Conservation (phyloP, 179 eudicot genomes). For the Drosera spatulata region DNA sequence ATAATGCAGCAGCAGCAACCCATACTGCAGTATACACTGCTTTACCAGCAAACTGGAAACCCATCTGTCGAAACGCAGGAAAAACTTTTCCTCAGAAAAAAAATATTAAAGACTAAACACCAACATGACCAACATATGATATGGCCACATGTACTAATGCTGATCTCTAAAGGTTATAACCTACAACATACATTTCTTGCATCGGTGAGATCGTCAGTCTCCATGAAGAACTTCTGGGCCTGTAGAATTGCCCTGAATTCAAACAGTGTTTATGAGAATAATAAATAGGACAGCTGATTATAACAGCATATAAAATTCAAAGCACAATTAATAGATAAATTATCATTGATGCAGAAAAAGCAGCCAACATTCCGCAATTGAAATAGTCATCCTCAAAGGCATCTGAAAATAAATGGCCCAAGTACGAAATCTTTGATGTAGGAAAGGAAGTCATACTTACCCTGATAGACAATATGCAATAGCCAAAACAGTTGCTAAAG, state of each 20-base stretch:
- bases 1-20: constrained; percentile 91
- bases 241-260: constrained; percentile 74
- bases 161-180: constrained; percentile 1
- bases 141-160: neutral
- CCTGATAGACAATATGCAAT: constrained; percentile 80
- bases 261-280: neutral
- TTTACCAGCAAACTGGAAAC: constrained; percentile 92
- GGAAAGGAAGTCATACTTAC: constrained; percentile 20
- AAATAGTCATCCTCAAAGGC: too few relatives aligned
- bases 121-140: too few relatives aligned
- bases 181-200: constrained; percentile 59
- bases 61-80: constrained; percentile 45
- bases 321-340: too few relatives aligned
- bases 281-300: neutral
- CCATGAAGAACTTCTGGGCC: constrained; percentile 63
- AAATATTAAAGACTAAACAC: too few relatives aligned
- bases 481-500: constrained; percentile 85
- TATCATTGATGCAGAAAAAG: too few relatives aligned
- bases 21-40: constrained; percentile 87
- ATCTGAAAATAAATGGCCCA: too few relatives aligned
- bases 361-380: too few relatives aligned
- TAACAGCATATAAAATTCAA: too few relatives aligned
- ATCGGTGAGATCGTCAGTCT: constrained; percentile 55
- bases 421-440: too few relatives aligned
- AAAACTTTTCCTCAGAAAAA: neutral